These are phyloP conservation scores for Mollisia scopiformis DNA, from an alignment of 2,329 filamentous ascomycete genomes.

Conservation along the genomic window DNA sequence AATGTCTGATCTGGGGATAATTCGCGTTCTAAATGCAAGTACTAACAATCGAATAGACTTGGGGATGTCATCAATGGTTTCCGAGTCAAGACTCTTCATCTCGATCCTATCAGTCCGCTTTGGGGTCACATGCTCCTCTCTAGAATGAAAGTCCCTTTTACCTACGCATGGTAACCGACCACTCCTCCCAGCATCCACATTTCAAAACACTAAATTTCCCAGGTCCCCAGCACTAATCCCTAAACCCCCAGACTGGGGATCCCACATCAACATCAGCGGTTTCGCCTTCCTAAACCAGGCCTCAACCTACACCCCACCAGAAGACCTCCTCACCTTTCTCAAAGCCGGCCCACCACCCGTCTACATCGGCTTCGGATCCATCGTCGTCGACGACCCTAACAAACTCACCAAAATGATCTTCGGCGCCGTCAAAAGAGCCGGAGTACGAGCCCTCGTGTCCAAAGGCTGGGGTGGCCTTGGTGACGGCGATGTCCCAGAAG, in stretches of 20 bases:
- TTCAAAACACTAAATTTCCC: background rate
- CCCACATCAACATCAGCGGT: constrained; percentile 72
- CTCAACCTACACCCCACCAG: constrained; percentile 59
- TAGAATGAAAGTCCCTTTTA: constrained; percentile 73
- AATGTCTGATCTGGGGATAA: too few relatives aligned
- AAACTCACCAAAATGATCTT: constrained; percentile 72
- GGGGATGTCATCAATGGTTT: constrained; percentile 79
- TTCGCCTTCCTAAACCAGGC: constrained; percentile 72
- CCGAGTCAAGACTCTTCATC: constrained; percentile 64
- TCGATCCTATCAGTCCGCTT: constrained; percentile 74
- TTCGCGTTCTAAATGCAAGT: too few relatives aligned
- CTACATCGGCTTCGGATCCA: constrained; percentile 77
- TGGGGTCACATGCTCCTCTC: constrained; percentile 77
- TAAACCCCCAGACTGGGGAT: constrained; percentile 68
- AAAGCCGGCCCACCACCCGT: constrained; percentile 60
- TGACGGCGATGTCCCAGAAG: constrained; percentile 54
- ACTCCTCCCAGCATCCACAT: too few relatives aligned
- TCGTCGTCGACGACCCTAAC: constrained; percentile 73
- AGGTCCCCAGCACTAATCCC: constrained; percentile 59
- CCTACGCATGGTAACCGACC: constrained; percentile 74
- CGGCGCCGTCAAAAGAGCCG: constrained; percentile 63
- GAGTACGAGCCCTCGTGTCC: constrained; percentile 71
- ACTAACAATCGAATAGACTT: constrained; percentile 40
- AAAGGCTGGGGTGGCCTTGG: constrained; percentile 78
- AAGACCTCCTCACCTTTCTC: constrained; percentile 57